Conservation (phyloP, 2,329 filamentous ascomycete species). For the Dactylellina parvicollis region DNA sequence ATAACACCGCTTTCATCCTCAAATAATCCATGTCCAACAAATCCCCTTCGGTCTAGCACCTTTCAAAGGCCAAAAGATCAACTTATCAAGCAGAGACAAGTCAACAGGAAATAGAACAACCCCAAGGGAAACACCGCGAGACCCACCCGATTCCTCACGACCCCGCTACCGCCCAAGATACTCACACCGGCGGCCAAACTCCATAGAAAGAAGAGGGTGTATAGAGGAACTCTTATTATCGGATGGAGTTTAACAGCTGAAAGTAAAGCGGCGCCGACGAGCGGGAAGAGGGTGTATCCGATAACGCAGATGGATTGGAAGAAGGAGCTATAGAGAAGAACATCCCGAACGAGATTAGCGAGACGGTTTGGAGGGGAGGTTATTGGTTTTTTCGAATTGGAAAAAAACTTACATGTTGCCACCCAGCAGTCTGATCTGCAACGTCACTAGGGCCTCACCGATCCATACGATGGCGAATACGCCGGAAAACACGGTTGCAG, state of each 20-base stretch:
- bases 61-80: constrained; percentile 61
- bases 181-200: constrained; percentile 94
- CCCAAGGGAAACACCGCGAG: constrained; percentile 95
- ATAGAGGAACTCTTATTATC: constrained; percentile 87
- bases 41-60: neutral
- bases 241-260: constrained; percentile 82
- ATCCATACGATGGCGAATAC: constrained; percentile 98
- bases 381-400: no score
- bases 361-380: neutral
- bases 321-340: constrained; percentile 75
- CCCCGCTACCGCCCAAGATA: constrained; percentile 92
- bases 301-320: constrained; percentile 98
- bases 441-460: constrained; percentile 93
- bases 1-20: neutral
- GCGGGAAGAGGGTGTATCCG: constrained; percentile 95
- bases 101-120: constrained; percentile 92
- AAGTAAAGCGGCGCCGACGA: constrained; percentile 90
- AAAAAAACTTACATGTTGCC: constrained; percentile 85
- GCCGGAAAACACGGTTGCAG: constrained; percentile 89
- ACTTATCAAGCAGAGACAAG: constrained; percentile 97
- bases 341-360: constrained; percentile 58
- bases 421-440: constrained; percentile 95
- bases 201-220: constrained; percentile 88
- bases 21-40: neutral
- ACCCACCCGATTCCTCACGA: constrained; percentile 91